Evolutionary conservation across 345 rosid species (phyloP).

Genomic region (Citrus medica): DNA sequence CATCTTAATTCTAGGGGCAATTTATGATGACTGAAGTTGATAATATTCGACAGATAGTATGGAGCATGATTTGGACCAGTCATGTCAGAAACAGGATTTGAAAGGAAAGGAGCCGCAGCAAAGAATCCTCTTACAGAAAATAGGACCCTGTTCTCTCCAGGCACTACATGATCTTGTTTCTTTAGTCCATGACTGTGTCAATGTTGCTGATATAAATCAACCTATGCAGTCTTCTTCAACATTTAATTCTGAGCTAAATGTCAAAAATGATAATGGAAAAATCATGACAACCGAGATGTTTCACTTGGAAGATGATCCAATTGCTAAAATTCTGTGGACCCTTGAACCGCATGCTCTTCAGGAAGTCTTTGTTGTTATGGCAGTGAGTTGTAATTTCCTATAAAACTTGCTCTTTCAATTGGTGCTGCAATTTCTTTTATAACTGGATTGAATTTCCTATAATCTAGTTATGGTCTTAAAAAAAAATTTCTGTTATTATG

Average conservation of each 20-base stretch:
- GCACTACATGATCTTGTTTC: conserved; percentile 73
- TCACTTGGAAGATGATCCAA: conserved; percentile 61
- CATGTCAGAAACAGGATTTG: conserved; percentile 25
- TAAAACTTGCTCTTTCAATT: conserved; percentile 2
- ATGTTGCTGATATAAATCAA: conserved; percentile 36
- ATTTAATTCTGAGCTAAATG: conserved; percentile 24
- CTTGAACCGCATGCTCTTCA: conserved; percentile 51
- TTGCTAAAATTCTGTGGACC: conserved; percentile 67
- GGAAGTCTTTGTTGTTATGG: conserved; percentile 64
- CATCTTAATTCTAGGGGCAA: not conserved
- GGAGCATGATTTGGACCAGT: conserved; percentile 21
- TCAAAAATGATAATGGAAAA: conserved; percentile 24
- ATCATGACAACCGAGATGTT: conserved; percentile 20
- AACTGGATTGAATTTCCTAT: not conserved
- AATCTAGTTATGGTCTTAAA: not conserved
- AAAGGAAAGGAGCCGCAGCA: conserved; percentile 27
- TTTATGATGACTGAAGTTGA: conserved; percentile 16
- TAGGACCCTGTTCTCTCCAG: conserved; percentile 47
- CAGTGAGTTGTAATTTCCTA: conserved; percentile 39
- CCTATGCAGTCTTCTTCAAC: conserved; percentile 27
- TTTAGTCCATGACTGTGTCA: conserved; percentile 65
- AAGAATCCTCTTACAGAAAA: conserved; percentile 33
- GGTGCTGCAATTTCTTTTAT: conserved; percentile 11
- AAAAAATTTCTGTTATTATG: not conserved
- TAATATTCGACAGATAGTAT: conserved; percentile 26